Base-by-base conservation (phyloP, 176 grass and related monocot species). In the Carex pumila region DNA sequence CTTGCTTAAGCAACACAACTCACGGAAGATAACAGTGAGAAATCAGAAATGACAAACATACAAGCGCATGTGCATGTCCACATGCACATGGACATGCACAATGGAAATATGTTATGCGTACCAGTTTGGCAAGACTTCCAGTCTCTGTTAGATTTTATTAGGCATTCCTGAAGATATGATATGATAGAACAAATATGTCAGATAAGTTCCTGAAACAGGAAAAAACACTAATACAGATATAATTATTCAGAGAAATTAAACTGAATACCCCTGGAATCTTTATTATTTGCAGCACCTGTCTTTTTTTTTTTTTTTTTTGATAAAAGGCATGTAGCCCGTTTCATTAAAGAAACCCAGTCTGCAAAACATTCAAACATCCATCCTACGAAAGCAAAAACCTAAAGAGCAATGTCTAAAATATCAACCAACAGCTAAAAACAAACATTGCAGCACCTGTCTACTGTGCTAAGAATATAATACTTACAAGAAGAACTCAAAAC, bases 61-160 rank as follows among this genome's bases (percentile, higher is more conserved):
- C 29, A 80, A 61, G 18, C 0, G 0, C 13, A 9, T 43, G 65
- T 41, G 15, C 21, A 32, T 31, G 25, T 50, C 1, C 9, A 22
- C 50, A 79, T 59, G 47, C 49, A 79, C 70, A 25, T 50, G 2
- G 10, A 22, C 50, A 79, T 59, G 47, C 49, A 79, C 70, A 25
- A 19, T 62, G 80, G 2, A 65, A 21, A 54, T 14, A 53, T 29
- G 11, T 31, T 62, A 19, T 52, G 64, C 85, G 79, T 92, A 97
- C 94, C 77, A 39, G 90, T n/a, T 87, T 97, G 95, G 87, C 95
- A 97, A 36, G 87, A 86, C 63, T 92, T 97, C 94, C 94, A 97
- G 66, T 91, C 89, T 84, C 92, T 80, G 54, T 97, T 92, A 61
- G 92, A 90, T 55, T 85, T 84, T 1, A 67, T 81, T 12, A 97